Conservation (phyloP, 805 yeast species). For the Pichia cephalocereana region DNA sequence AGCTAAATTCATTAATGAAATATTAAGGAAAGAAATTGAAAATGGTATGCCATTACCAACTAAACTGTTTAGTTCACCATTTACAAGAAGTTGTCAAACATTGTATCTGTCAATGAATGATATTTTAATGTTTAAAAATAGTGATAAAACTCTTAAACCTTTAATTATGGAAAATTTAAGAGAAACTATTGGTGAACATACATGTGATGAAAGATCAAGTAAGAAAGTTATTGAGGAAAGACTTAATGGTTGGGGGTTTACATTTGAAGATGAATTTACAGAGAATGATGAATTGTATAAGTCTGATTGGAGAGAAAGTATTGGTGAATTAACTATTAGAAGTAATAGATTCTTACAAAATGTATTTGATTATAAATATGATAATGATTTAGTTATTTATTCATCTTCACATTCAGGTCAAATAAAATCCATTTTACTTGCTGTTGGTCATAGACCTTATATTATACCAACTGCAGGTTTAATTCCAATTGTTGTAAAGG, state of each 20-base stretch:
- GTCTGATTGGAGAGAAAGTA: constrained; percentile 38
- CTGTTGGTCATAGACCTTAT: constrained; percentile 45
- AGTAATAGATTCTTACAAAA: constrained; percentile 37
- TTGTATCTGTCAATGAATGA: constrained; percentile 42
- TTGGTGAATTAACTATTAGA: constrained; percentile 41
- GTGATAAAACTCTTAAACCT: constrained; percentile 17
- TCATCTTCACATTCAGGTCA: constrained; percentile 57
- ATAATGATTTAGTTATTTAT: constrained; percentile 30
- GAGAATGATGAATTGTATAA: constrained; percentile 43
- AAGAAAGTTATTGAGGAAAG: constrained; percentile 31
- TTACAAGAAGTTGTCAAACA: constrained; percentile 56
- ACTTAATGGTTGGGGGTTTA: constrained; percentile 33
- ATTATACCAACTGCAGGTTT: constrained; percentile 59
- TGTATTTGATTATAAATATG: constrained; percentile 26
- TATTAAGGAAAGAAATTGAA: constrained; percentile 34
- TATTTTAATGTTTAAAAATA: constrained; percentile 22
- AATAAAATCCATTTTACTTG: constrained; percentile 42
- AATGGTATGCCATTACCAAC: constrained; percentile 49
- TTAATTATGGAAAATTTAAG: constrained; percentile 39
- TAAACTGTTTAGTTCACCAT: constrained; percentile 50
- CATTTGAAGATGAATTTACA: constrained; percentile 32
- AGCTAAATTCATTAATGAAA: constrained; percentile 38
- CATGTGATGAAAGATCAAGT: constrained; percentile 50
- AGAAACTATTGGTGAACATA: constrained; percentile 52
- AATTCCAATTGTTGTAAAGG: constrained; percentile 50